Evolutionary conservation across 495 filamentous ascomycete species (phyloP).

Genomic region (Penicillium maclennaniae): DNA sequence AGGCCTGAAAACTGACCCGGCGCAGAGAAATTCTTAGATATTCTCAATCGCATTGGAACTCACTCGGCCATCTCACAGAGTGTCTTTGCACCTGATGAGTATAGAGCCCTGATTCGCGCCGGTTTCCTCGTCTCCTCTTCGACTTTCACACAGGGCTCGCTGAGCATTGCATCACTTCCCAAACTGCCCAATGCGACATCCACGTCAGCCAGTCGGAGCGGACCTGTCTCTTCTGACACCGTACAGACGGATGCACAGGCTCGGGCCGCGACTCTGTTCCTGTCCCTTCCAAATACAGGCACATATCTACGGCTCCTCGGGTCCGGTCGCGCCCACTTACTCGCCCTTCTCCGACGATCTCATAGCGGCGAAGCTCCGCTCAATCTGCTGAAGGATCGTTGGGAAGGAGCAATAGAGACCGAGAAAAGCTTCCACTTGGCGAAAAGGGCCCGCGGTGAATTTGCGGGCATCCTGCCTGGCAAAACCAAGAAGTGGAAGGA

Average conservation of each 20-base stretch:
- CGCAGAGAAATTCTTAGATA: slow-evolving; percentile 50
- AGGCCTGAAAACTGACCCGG: neutral
- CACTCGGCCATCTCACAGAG: slow-evolving; percentile 46
- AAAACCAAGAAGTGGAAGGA: slow-evolving; percentile 77
- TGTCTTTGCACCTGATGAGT: slow-evolving; percentile 48
- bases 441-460: slow-evolving; percentile 66
- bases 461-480: slow-evolving; percentile 65
- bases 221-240: slow-evolving; percentile 7
- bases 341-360: slow-evolving; percentile 61
- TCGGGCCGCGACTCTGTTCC: slow-evolving; percentile 44
- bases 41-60: slow-evolving; percentile 53
- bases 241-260: slow-evolving; percentile 27
- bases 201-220: slow-evolving; percentile 52
- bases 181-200: slow-evolving; percentile 43
- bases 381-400: slow-evolving; percentile 64
- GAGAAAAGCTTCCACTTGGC: slow-evolving; percentile 53
- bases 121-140: slow-evolving; percentile 67
- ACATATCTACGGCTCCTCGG: slow-evolving; percentile 68
- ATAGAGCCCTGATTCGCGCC: slow-evolving; percentile 57
- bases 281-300: slow-evolving; percentile 72
- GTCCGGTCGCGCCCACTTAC: slow-evolving; percentile 61
- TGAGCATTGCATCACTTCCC: slow-evolving; percentile 53
- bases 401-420: slow-evolving; percentile 70
- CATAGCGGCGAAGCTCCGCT: slow-evolving; percentile 63
- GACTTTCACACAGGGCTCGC: slow-evolving; percentile 40